These are phyloP conservation scores for Alternaria viburni DNA, from an alignment of 2,329 filamentous ascomycete species.

Conservation along the genomic window DNA sequence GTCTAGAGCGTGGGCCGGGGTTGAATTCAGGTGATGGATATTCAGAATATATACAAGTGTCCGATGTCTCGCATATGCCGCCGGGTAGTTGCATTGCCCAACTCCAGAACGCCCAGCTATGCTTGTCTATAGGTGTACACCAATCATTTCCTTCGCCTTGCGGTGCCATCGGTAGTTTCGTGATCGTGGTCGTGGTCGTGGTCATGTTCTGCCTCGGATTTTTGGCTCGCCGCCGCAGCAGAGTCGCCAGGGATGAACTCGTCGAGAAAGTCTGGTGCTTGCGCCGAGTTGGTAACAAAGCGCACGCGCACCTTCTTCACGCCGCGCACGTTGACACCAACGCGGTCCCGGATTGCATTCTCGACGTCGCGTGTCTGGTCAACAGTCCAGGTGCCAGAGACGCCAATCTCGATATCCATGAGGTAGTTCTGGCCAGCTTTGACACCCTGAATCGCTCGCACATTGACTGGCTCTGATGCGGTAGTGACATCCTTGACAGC, in stretches of 20 bases:
- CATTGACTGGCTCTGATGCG: constrained; percentile 66
- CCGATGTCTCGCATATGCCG: constrained; percentile 16
- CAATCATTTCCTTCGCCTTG: constrained; percentile 30
- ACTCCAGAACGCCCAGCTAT: constrained; percentile 34
- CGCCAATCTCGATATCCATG: constrained; percentile 84
- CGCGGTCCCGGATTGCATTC: constrained; percentile 70
- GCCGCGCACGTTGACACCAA: constrained; percentile 80
- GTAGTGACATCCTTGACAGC: constrained; percentile 49
- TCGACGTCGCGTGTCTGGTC: constrained; percentile 74
- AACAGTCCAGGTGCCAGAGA: constrained; percentile 78
- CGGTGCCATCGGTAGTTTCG: constrained; percentile 24
- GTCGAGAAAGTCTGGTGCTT: constrained; percentile 68
- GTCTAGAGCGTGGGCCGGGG: neutral
- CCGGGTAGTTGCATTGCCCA: constrained; percentile 23
- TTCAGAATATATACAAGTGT: constrained; percentile 7
- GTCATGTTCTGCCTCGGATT: constrained; percentile 37
- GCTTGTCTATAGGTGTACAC: constrained; percentile 24
- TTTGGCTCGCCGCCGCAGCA: constrained; percentile 38
- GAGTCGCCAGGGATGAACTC: constrained; percentile 61
- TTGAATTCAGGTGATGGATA: neutral
- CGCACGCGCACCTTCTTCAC: constrained; percentile 83
- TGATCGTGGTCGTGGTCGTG: constrained; percentile 35
- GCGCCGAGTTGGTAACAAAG: constrained; percentile 74
- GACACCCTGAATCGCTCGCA: constrained; percentile 83
- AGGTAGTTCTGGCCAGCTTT: constrained; percentile 98